Evolutionary conservation across 2,329 filamentous ascomycete genomes (phyloP), one percentile per base, ranked within the genome.

Genomic region (Truncatella angustata): DNA sequence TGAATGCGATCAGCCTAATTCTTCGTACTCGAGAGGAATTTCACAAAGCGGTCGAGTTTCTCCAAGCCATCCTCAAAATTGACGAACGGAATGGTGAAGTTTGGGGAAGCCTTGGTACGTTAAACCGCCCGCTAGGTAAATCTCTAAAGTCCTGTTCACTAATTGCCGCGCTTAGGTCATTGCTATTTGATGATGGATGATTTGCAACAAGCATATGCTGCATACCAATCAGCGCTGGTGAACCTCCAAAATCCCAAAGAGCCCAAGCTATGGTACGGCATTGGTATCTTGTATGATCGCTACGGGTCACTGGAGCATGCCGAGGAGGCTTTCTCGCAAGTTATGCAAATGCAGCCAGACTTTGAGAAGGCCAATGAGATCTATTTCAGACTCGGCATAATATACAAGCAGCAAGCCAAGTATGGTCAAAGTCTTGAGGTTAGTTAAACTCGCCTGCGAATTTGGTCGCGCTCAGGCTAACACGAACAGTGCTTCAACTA

Each of bases 311-410:
- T 97, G 43, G 94, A 99, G 64, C 95, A 97, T 69, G 94, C 94
- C 60, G 94, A 97, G 70, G 94, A 97, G 68, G 94, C 94, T 4
- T 97, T 97, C 67, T 97, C 93, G 2, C 91, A 97, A 66, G 94
- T 99, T 56, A 97, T 99, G 94, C 88, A 91, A 61, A 97, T 99
- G 87, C 88, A 96, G 64, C 94, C 93, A 4, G 87, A 91, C 62
- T 97, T 97, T 61, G 94, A 99, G 66, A 99, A 99, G 79, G 92
- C 93, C 52, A 97, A 97, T 65, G 94, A 99, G 70, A 97, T 99
- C 50, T 99, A 97, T 71, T 99, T 99, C 73, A 85, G 94, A 24
- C 81, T 99, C 7, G 94, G 94, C n/a, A 99, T 99, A 75, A 97
- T 99, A 59, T 97, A 97, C 77, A 99, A 99, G 70, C 93, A 97